A percentile compares a stretch with the other conserved stretches of the same genome.
These are phyloP conservation scores for Yamadazyma blattariae DNA, from an alignment of 1,139 yeast species.

Conservation along the genomic window DNA sequence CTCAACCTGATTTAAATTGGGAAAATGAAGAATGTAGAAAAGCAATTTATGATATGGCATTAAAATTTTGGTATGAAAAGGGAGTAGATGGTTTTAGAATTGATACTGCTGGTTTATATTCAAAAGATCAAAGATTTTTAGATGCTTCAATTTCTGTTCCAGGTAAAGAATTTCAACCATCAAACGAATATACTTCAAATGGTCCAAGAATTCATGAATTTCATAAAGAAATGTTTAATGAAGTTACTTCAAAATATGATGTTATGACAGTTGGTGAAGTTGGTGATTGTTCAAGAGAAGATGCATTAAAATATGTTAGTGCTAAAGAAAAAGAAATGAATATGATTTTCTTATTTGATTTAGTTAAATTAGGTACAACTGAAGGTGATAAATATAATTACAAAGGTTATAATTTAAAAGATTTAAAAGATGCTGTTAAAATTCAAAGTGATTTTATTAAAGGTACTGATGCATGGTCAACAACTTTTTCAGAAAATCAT, in stretches of 20 bases:
- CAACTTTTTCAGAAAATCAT: constrained; percentile 56
- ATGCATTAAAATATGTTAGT: constrained; percentile 46
- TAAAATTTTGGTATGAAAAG: constrained; percentile 53
- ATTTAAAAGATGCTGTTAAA: constrained; percentile 42
- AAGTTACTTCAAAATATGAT: constrained; percentile 49
- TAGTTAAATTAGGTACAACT: constrained; percentile 42
- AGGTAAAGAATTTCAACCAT: constrained; percentile 42
- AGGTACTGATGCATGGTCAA: constrained; percentile 56
- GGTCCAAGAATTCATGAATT: constrained; percentile 60
- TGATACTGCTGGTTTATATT: constrained; percentile 54
- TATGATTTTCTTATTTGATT: constrained; percentile 51
- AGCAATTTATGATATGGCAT: constrained; percentile 51
- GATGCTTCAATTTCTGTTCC: constrained; percentile 51
- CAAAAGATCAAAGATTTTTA: constrained; percentile 46
- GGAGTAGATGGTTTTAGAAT: constrained; percentile 63
- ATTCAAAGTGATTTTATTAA: constrained; percentile 33
- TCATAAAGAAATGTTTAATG: constrained; percentile 50
- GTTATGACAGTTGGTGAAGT: constrained; percentile 61
- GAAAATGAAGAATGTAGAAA: constrained; percentile 51
- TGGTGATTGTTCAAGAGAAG: constrained; percentile 41
- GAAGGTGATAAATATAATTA: constrained; percentile 34
- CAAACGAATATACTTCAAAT: constrained; percentile 30
- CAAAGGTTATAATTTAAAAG: constrained; percentile 35
- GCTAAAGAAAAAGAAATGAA: constrained; percentile 50
- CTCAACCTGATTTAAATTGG: constrained; percentile 64